These are phyloP conservation scores for Lactuca sativa DNA, from an alignment of 129 eudicot species.

Conservation along the genomic window DNA sequence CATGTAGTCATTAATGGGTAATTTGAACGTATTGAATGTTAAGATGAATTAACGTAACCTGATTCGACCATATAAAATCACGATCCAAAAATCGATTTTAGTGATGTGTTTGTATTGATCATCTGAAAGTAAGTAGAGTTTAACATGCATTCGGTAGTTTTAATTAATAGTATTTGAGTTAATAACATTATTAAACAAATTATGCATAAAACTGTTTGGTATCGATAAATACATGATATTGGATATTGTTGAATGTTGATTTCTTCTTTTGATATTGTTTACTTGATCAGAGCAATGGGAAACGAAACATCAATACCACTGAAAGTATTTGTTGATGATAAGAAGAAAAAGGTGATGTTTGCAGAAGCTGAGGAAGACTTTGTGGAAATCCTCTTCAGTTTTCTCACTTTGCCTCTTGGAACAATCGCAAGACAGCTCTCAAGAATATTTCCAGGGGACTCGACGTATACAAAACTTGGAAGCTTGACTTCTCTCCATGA, in stretches of 20 bases:
- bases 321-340: conserved; percentile 19
- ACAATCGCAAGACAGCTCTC: conserved; percentile 16
- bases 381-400: conserved; percentile 27
- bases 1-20: no score
- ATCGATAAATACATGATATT: no score
- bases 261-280: neutral
- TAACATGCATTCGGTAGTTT: neutral
- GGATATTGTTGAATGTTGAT: no score
- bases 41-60: neutral
- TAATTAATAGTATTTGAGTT: no score
- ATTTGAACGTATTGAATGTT: neutral
- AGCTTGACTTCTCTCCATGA: conserved; percentile 24
- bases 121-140: neutral
- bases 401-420: conserved; percentile 38
- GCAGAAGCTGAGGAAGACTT: conserved; percentile 31
- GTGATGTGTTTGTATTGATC: neutral
- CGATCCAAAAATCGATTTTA: neutral
- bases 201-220: no score
- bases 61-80: neutral
- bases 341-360: conserved; percentile 28
- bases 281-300: conserved; percentile 2
- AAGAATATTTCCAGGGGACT: neutral
- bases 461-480: conserved; percentile 1
- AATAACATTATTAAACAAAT: no score
- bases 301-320: conserved; percentile 4